Evolutionary conservation across 2,329 filamentous ascomycete species (phyloP).

Genomic region (Colletotrichum orchidophilum): DNA sequence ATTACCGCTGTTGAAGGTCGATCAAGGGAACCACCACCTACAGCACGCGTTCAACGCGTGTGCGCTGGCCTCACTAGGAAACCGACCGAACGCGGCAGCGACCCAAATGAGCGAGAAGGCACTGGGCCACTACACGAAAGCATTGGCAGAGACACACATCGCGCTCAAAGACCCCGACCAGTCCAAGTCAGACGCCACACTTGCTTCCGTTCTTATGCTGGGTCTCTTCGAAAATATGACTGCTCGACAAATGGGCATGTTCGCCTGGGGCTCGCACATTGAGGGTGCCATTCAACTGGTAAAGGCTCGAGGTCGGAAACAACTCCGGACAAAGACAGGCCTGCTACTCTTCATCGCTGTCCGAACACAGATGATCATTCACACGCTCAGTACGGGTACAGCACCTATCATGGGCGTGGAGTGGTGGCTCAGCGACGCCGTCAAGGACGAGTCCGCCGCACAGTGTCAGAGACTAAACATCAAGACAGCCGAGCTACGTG

Average conservation of each 20-base stretch:
- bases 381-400: slow-evolving; percentile 63
- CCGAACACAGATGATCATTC: slow-evolving; percentile 69
- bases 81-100: slow-evolving; percentile 51
- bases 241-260: slow-evolving; percentile 35
- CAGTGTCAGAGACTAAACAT: slow-evolving; percentile 63
- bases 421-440: slow-evolving; percentile 67
- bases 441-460: slow-evolving; percentile 58
- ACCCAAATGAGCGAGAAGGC: slow-evolving; percentile 51
- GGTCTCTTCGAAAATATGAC: slow-evolving; percentile 65
- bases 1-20: slow-evolving; percentile 61
- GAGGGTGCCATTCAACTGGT: slow-evolving; percentile 71
- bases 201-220: slow-evolving; percentile 68
- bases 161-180: slow-evolving; percentile 61
- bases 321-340: slow-evolving; percentile 62
- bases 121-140: slow-evolving; percentile 63
- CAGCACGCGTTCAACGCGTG: slow-evolving; percentile 68
- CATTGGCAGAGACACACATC: slow-evolving; percentile 60
- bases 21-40: slow-evolving; percentile 57
- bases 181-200: slow-evolving; percentile 63
- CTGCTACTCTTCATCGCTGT: slow-evolving; percentile 67
- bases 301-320: slow-evolving; percentile 64
- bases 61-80: slow-evolving; percentile 65
- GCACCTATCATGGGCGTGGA: slow-evolving; percentile 62
- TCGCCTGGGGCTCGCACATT: slow-evolving; percentile 71
- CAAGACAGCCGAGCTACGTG: slow-evolving; percentile 63